Evolutionary conservation across 2,329 filamentous ascomycete species (phyloP), one percentile per base, ranked within the genome.

Genomic region (Pseudogymnoascus sp.): DNA sequence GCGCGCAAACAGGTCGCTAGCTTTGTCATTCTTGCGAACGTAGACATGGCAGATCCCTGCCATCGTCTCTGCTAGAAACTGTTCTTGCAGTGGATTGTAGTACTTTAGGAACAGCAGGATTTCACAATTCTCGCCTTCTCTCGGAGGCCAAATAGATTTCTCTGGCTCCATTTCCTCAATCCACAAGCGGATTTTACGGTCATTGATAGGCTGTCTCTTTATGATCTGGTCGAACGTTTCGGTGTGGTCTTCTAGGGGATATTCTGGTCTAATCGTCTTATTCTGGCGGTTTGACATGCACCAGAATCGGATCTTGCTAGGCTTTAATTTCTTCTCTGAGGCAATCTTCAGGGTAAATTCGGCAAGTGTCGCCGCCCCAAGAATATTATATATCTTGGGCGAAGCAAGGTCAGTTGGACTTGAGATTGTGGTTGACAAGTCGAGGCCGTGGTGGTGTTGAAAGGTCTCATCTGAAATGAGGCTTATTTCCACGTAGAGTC

Each of bases 281-380:
- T 99, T 99, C 74, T 99, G 95, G 10, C 95, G 89, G 72, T 97
- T 98, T 1, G 99, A 95, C 92, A 99, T 97, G 62, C 91, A 85
- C 95, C 95, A 99, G n/a, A 96, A 84, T 22, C 95, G 86, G 24
- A 98, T 77, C 65, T 84, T 84, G 63, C 86, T 85, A 0, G 88
- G 80, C 46, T 92, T 86, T 59, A 89, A 76, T 0, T 79, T 81
- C 60, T 89, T 81, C 63, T 96, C 89, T 41, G 84, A 77, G 0
- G 89, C 92, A 65, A 98, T 82, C 22, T 82, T 82, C 26, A 81
- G 78, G 4, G 88, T 84, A 66, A 98, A 87, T 6, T 97, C 89
- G 53, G 85, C 79, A 67, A 97, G 83, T 0, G 87, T 89, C 68
- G 87, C 89, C 14, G 86, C 80, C 65, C 89, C 87, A 38, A 92